Base-by-base conservation (phyloP, 1,284 basidiomycete species). In the Cryptococcus sp. region DNA sequence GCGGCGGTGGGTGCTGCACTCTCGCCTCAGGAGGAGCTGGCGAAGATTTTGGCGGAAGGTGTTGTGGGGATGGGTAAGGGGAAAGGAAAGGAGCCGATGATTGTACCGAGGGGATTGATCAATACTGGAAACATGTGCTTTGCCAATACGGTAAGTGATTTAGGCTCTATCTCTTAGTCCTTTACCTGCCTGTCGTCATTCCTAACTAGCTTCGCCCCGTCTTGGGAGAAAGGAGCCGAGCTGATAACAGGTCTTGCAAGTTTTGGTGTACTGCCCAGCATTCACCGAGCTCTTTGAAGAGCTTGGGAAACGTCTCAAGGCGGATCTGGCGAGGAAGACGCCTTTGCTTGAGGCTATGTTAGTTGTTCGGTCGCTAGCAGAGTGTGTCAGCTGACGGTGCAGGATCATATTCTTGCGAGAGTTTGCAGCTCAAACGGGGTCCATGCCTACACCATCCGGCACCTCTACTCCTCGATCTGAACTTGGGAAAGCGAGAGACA, bases 51-150 rank as follows among this genome's bases (percentile, higher is more conserved):
- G 7, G 79, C 75, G 3, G 75, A 77, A 4, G 78, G 79, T 1
- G 74, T 66, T 21, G 32, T 11, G 18, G 11, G 9, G 14, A 7
- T n/a, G 34, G 34, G 34, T 11, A 61, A 59, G 42, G 63, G 59
- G 1, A 54, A 53, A 33, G 47, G 43, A 5, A 56, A 49, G 28
- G 52, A 56, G 21, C 43, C 34, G 18, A 48, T 54, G 52, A 79
- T 81, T 21, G 73, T 78, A 26, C 85, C 90, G 0, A 80, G 93
- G 25, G 94, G 94, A 4, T 76, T 98, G 37, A 80, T 97, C 63
- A 98, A 97, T 74, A 86, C 83, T 5, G 94, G 94, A 9, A 98
- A 98, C 74, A 86, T 97, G 82, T 98, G 94, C 73, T 98, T 97
- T 68, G 92, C 93, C 45, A 97, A 97, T 65, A 85, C 91, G 0